phyloP scores from a whole-genome alignment of 1,284 basidiomycete species.

The Ceratobasidium sp. region DNA sequence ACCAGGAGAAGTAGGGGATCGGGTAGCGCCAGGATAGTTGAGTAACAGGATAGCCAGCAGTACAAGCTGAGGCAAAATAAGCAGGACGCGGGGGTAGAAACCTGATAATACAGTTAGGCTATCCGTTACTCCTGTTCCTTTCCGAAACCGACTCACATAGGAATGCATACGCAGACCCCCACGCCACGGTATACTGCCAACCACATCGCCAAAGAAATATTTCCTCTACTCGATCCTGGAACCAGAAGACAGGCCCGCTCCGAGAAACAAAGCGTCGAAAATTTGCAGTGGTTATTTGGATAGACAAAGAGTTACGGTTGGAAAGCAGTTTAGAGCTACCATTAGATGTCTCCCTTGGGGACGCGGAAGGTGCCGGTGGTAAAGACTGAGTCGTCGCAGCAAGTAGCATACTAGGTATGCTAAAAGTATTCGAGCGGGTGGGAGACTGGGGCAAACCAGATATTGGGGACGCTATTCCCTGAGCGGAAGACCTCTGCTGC shows the following conservation, averaged over 20 bases:
- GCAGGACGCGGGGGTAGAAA: conserved; percentile 70
- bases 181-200: conserved; percentile 70
- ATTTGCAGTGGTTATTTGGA: conserved; percentile 75
- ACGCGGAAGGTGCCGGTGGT: conserved; percentile 28
- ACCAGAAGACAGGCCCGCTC: conserved; percentile 76
- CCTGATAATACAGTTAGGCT: conserved; percentile 57
- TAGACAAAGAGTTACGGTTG: conserved; percentile 70
- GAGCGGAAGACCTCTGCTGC: conserved; percentile 38
- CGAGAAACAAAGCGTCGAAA: conserved; percentile 76
- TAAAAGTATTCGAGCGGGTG: conserved; percentile 28
- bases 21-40: conserved; percentile 56
- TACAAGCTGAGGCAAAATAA: conserved; percentile 70
- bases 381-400: conserved; percentile 41
- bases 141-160: conserved; percentile 65
- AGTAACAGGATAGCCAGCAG: conserved; percentile 68
- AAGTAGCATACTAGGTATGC: conserved; percentile 44
- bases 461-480: conserved; percentile 13
- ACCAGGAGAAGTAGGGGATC: conserved; percentile 18
- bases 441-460: conserved; percentile 28
- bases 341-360: conserved; percentile 23
- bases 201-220: conserved; percentile 76
- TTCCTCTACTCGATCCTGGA: conserved; percentile 80
- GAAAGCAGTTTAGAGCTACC: conserved; percentile 55
- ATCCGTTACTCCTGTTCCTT: background rate
- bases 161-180: conserved; percentile 75